Percentiles rank a stretch among this genome's conserved stretches.
Evolutionary conservation across 164 flowering plant genomes (phyloP).

Genomic region (Paratinospora sagittata): DNA sequence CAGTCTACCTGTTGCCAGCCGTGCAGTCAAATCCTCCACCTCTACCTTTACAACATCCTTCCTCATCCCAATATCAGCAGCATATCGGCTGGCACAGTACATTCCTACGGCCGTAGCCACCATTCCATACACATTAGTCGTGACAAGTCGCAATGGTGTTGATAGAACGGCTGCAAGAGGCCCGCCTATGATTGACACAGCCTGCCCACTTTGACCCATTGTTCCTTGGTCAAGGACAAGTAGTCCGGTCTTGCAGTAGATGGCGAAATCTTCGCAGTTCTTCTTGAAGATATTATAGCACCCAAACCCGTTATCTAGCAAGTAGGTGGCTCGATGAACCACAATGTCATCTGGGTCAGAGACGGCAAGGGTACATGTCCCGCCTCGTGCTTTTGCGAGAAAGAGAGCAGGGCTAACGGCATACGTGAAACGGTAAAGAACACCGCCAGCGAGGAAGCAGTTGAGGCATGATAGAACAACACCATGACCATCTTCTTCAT

Average conservation of each 20-base stretch:
- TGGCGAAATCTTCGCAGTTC: conserved; percentile 45
- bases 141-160: conserved; percentile 23
- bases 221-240: conserved; percentile 20
- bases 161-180: conserved; percentile 33
- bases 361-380: conserved; percentile 41
- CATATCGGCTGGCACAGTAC: conserved; percentile 31
- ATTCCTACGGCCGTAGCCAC: conserved; percentile 25
- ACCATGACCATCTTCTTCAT: conserved; percentile 36
- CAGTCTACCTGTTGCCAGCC: conserved; percentile 20
- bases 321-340: conserved; percentile 32
- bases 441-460: conserved; percentile 38
- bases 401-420: conserved; percentile 29
- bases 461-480: conserved; percentile 37
- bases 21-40: conserved; percentile 31
- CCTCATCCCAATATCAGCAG: conserved; percentile 35
- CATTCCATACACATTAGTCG: conserved; percentile 28
- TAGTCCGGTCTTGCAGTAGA: conserved; percentile 43
- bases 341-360: conserved; percentile 30
- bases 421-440: conserved; percentile 35
- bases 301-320: conserved; percentile 39
- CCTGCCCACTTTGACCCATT: conserved; percentile 42
- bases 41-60: conserved; percentile 29
- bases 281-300: conserved; percentile 36
- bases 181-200: conserved; percentile 24
- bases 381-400: conserved; percentile 34